Percentiles rank a stretch among this genome's conserved stretches.
Evolutionary conservation across 2,329 filamentous ascomycete species (phyloP).

Genomic region (Aspergillus puulaauensis): DNA sequence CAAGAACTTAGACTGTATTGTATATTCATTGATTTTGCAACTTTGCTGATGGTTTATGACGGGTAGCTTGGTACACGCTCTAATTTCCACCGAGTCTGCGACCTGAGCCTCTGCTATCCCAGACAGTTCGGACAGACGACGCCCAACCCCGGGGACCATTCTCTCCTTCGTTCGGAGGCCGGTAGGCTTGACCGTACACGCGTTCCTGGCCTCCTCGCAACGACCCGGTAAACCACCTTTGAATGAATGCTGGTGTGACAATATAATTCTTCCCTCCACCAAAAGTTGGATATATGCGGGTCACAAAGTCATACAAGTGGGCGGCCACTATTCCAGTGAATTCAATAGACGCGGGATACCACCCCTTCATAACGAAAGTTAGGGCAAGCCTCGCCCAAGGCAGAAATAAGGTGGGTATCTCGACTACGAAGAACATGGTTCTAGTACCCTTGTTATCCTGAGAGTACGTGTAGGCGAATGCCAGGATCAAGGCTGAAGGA

Average conservation of each 20-base stretch:
- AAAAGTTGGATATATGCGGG: conserved; percentile 82
- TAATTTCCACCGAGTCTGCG: conserved; percentile 41
- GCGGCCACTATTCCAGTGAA: conserved; percentile 79
- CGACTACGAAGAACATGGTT: conserved; percentile 77
- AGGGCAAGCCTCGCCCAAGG: conserved; percentile 77
- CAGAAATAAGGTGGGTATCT: conserved; percentile 76
- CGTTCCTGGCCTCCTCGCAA: conserved; percentile 49
- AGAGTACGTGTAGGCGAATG: conserved; percentile 78
- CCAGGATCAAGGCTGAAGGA: conserved; percentile 70
- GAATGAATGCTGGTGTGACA: conserved; percentile 70
- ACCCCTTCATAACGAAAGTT: conserved; percentile 68
- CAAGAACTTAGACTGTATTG: too few species aligned
- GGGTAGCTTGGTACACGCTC: neutral
- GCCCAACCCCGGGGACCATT: conserved; percentile 25
- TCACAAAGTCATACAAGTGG: conserved; percentile 87
- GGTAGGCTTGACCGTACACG: conserved; percentile 63
- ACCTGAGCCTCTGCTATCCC: conserved; percentile 42
- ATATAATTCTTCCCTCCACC: conserved; percentile 79
- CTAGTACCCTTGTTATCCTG: conserved; percentile 80
- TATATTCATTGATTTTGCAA: neutral
- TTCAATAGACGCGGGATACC: conserved; percentile 59
- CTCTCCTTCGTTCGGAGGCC: conserved; percentile 31
- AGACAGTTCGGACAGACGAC: conserved; percentile 33
- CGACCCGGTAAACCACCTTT: conserved; percentile 59
- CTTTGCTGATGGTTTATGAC: too few species aligned